A percentile compares a stretch with the other conserved stretches of the same genome.
Conservation (phyloP, 352 stramenopile genomes). For the Globisporangium paddicum region DNA sequence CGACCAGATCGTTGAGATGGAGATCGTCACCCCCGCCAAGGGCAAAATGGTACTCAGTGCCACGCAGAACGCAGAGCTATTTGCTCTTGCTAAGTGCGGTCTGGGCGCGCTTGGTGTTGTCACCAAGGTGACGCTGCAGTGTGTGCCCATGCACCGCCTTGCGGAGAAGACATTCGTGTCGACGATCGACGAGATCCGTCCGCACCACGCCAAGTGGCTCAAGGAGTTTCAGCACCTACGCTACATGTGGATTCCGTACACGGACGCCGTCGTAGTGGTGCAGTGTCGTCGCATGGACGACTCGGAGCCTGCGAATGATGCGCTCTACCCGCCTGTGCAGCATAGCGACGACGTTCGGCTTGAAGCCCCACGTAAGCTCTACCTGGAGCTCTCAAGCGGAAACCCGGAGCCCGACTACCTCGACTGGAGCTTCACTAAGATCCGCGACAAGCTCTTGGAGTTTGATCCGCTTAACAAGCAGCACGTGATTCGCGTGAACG, state of each 20-base stretch:
- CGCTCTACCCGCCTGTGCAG: slow-evolving; percentile 35
- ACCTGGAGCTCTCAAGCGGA: slow-evolving; percentile 61
- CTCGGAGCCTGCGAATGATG: slow-evolving; percentile 33
- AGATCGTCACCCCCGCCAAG: slow-evolving; percentile 92
- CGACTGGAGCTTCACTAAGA: slow-evolving; percentile 81
- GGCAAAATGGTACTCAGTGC: slow-evolving; percentile 88
- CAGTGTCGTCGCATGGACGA: slow-evolving; percentile 70
- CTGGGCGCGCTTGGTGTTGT: slow-evolving; percentile 95
- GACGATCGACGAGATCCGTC: slow-evolving; percentile 82
- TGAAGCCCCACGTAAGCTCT: slow-evolving; percentile 70
- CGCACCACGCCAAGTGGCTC: slow-evolving; percentile 73
- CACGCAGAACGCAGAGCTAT: slow-evolving; percentile 77
- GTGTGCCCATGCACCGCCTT: slow-evolving; percentile 91
- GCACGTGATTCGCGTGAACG: slow-evolving; percentile 94
- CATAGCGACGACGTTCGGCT: slow-evolving; percentile 65
- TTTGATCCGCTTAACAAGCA: slow-evolving; percentile 88
- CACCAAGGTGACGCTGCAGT: slow-evolving; percentile 95
- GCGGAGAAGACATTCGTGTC: slow-evolving; percentile 93
- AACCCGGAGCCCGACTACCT: slow-evolving; percentile 56
- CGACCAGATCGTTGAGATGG: slow-evolving; percentile 95
- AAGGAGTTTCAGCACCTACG: slow-evolving; percentile 83
- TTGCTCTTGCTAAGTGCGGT: slow-evolving; percentile 92
- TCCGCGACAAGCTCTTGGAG: slow-evolving; percentile 78
- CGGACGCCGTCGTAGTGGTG: slow-evolving; percentile 93
- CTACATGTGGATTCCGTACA: slow-evolving; percentile 99